Base-by-base conservation (phyloP, 2,329 filamentous ascomycete species). In the Alternaria dauci region DNA sequence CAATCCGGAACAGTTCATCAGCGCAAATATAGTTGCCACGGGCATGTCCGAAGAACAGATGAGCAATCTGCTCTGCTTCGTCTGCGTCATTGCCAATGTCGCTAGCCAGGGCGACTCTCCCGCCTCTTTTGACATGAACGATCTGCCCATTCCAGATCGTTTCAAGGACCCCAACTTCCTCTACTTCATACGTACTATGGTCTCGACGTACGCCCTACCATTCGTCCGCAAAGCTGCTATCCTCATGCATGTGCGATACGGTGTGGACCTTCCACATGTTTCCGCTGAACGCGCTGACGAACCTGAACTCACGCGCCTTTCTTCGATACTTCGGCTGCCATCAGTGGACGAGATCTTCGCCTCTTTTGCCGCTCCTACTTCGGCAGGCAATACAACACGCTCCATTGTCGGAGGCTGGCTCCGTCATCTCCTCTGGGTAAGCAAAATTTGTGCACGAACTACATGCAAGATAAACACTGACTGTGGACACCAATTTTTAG, bases 141-240 rank as follows among this genome's bases (percentile, higher is more conserved):
- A 67, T 36, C 70, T 74, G 66, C 56, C 59, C 5, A 30, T 71
- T 11, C 71, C 72, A 8, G 58, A 62, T 5, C 56, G 58, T 14
- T 74, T 73, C 61, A 68, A 68, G n/a, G 67, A 77, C 32, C 62
- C 66, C 8, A 71, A 72, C 23, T 77, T 78, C 55, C 66, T 78
- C 20, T 72, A 71, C 52, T 72, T 76, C 62, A 75, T 81, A 8
- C 71, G 79, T 8, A 74, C 71, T 14, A 70, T 84, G 60, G 85
- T 92, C 25, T 88, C 89, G 63, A 93, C 90, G 71, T 99, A 98
- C 73, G 93, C 93, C 4, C 84, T 97, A n/a, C 85, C 88, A 0
- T 99, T 97, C 81, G 83, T 99, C 39, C 90, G 95, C 61, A 99
- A 99, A 81, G 85, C 86, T 8, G 86, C 89, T 44, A 87, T 99